Evolutionary conservation across 345 rosid genomes (phyloP), one percentile per base, ranked within the genome.

Genomic region (Arabis alpina): DNA sequence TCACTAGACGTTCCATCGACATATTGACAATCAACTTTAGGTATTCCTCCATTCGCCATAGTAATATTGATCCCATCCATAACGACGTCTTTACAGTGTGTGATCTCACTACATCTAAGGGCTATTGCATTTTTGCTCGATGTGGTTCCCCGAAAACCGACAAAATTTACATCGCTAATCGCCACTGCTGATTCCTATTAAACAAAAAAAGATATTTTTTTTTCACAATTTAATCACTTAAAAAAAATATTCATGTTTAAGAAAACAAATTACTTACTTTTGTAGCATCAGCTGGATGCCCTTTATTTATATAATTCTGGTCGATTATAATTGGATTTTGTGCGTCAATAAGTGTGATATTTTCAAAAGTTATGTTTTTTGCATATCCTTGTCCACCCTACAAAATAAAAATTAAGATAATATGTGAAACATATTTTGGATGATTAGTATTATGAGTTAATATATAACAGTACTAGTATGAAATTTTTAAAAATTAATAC

Each of bases 341-440:
- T 36, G 73, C 40, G 11, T 60, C 39, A 2, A 74, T 66, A 5
- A 74, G 68, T 60, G 63, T 74, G 24, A 74, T 74, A 3, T 74
- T 5, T 8, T 61, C 72, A 43, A 66, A 66, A 36, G 48, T 32
- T 58, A 74, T 66, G 50, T 66, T 50, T 15, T 24, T 66, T 44
- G 73, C 77, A 42, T 66, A 74, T 34, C 77, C 73, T 59, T 32
- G 15, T 44, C 73, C 77, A 59, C 73, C 73, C 77, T 74, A 10
- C 1, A 34, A 42, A 51, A 19, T 12, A 2, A 53, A 23, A 25
- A 16, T 5, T 10, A 3, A 48, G n/a, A 32, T 52, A 27, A 6
- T 1, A 11, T 54, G 12, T 12, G 27, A 11, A 37, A 48, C 1
- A 64, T 4, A 41, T n/a, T 42, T 1, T 6, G 6, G 39, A 39